These are phyloP conservation scores for Erodium chrysanthum DNA, from an alignment of 441 rosid species.

Conservation along the genomic window DNA sequence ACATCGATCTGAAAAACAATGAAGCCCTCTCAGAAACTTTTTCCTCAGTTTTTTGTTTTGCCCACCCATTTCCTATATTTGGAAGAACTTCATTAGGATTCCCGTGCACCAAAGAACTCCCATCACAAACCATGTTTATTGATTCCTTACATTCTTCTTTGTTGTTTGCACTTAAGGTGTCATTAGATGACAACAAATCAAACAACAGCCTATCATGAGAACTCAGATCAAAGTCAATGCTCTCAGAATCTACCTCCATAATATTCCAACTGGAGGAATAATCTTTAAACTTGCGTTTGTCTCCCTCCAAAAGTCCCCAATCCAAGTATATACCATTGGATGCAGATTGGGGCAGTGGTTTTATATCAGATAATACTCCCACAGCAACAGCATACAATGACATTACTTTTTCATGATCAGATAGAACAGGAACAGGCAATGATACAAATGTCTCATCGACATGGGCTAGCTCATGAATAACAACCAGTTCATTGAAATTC, in stretches of 20 bases:
- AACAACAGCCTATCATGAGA: conserved; percentile 33
- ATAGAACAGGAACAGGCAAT: conserved; percentile 59
- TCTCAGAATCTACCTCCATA: conserved; percentile 27
- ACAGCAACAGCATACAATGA: conserved; percentile 36
- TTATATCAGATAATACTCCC: conserved; percentile 35
- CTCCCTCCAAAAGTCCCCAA: conserved; percentile 69
- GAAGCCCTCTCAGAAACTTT: conserved; percentile 39
- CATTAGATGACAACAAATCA: conserved; percentile 49
- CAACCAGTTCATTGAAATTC: conserved; percentile 58
- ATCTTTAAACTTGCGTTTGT: conserved; percentile 29
- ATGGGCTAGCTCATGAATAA: conserved; percentile 59
- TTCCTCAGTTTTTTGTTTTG: conserved; percentile 27
- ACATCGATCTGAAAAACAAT: conserved; percentile 50
- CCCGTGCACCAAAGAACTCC: conserved; percentile 24
- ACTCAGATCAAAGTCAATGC: conserved; percentile 33
- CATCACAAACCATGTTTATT: conserved; percentile 27
- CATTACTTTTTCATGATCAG: conserved; percentile 32
- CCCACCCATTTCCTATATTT: conserved; percentile 19
- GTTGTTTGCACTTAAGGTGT: conserved; percentile 26
- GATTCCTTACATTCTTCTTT: conserved; percentile 34
- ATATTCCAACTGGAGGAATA: conserved; percentile 28
- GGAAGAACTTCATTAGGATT: conserved; percentile 24
- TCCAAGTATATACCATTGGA: conserved; percentile 82
- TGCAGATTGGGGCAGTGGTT: conserved; percentile 43
- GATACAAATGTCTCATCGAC: conserved; percentile 70